phyloP scores from a whole-genome alignment of 129 eudicot species.

The Oenanthe sinensis region DNA sequence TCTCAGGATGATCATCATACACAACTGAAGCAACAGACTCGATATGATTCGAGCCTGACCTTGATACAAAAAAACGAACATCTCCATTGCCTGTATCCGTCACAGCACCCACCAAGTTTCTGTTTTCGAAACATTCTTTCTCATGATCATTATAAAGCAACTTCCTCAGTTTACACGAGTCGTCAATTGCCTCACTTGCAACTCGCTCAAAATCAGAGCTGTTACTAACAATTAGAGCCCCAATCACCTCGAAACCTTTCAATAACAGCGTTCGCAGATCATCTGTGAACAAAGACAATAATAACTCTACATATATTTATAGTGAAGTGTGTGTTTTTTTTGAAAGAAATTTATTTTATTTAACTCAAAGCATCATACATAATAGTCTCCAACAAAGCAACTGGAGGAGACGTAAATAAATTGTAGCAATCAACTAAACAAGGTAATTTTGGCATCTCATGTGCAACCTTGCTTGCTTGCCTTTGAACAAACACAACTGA shows the following conservation, averaged over 20 bases:
- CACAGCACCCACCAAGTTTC: slow-evolving; percentile 59
- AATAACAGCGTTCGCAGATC: slow-evolving; percentile 51
- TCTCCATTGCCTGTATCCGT: slow-evolving; percentile 39
- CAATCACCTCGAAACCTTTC: slow-evolving; percentile 81
- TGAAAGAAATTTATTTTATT: too few species aligned
- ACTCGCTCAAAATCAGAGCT: slow-evolving; percentile 20
- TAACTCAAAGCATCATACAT: too few species aligned
- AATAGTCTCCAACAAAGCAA: too few species aligned
- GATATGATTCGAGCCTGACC: slow-evolving; percentile 14
- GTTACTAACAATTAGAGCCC: slow-evolving; percentile 49
- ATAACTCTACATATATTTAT: not conserved
- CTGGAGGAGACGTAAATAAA: too few species aligned
- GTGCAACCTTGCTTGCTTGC: too few species aligned
- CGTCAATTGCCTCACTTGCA: slow-evolving; percentile 45
- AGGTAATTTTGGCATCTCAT: too few species aligned
- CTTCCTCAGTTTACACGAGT: slow-evolving; percentile 39
- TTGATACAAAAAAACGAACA: slow-evolving; percentile 48
- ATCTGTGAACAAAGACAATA: slow-evolving; percentile 31
- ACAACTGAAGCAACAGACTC: slow-evolving; percentile 38
- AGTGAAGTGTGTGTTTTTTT: too few species aligned
- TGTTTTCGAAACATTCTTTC: slow-evolving; percentile 18
- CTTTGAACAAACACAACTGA: too few species aligned
- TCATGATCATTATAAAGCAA: slow-evolving; percentile 16
- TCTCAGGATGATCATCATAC: slow-evolving; percentile 68
- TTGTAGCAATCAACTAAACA: too few species aligned